Base-by-base conservation (phyloP, 805 yeast genomes). In the Candida silvicultrix region DNA sequence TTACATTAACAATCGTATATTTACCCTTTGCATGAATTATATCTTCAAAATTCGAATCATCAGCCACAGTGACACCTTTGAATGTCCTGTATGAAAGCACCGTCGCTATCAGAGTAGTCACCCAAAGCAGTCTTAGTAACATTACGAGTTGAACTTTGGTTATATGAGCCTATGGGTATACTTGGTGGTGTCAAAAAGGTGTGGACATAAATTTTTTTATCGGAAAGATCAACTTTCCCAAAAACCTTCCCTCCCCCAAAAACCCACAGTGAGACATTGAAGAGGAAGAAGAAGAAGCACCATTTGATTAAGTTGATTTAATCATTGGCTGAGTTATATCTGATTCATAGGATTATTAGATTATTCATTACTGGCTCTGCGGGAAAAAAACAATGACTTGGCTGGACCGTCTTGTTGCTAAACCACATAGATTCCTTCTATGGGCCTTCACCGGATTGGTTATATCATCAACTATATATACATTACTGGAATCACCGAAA, bases 1-100 rank as follows among this genome's bases (percentile, higher is more conserved):
- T 34, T 18, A 34, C 37, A 38, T 56, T 58, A 32, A 59, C 45
- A 12, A 59, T 43, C 3, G 63, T 55, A 50, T 49, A 56, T 38
- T 52, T 51, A 5, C 52, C 55, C 43, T 52, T 47, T 19, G 44
- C 35, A 21, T 43, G 46, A 16, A 59, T 49, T 14, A 54, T 23
- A 10, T 54, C 39, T 20, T 50, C 52, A 38, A 50, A 57, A 36
- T 50, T 59, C 12, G 45, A 38, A 29, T 59, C 63, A 16, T 51
- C 52, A 0, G 56, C 59, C 6, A 59, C 58, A 6, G 52, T 46
- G 10, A 59, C 55, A 8, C 54, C 53, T 32, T 52, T 54, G 44
- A 48, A 54, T 1, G 48, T 46, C 36, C 46, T 43, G 43, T 31
- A 50, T 14, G 35, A 31, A 11, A 15, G 35, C 5, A 31, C 35